Conservation (phyloP, 2,329 filamentous ascomycete genomes). For the Penicillium concentricum region DNA sequence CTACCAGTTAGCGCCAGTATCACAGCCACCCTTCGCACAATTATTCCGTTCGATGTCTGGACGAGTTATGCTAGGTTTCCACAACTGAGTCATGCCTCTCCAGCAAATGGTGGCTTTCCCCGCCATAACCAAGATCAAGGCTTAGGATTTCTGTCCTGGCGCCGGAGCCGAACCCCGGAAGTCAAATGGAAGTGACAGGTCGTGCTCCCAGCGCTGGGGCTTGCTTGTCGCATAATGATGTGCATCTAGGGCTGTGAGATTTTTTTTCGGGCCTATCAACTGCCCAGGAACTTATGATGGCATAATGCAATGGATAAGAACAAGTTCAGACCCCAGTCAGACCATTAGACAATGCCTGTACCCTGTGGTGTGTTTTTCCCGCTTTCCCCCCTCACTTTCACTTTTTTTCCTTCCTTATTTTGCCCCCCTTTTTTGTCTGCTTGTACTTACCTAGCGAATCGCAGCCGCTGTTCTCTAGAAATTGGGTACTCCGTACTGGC, state of each 20-base stretch:
- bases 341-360: not conserved
- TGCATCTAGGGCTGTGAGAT: slow-evolving; percentile 2
- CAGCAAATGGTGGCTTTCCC: not conserved
- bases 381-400: not conserved
- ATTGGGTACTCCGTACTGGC: not conserved
- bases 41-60: not conserved
- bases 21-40: not conserved
- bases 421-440: not conserved
- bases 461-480: not conserved
- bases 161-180: slow-evolving; percentile 3
- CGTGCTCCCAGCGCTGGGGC: not conserved
- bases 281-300: slow-evolving; percentile 2
- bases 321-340: not conserved
- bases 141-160: slow-evolving; percentile 3
- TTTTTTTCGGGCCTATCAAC: slow-evolving; percentile 5
- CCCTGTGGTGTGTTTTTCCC: not conserved
- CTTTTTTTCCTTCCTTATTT: not conserved
- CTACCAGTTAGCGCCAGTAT: not conserved
- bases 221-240: slow-evolving; percentile 10
- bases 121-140: not conserved
- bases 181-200: slow-evolving; percentile 11
- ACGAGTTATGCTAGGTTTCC: not conserved
- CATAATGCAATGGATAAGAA: not conserved
- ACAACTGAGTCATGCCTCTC: not conserved
- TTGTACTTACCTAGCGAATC: not conserved